Conservation (phyloP, 2,329 filamentous ascomycete species). For the Phialocephala sp. region DNA sequence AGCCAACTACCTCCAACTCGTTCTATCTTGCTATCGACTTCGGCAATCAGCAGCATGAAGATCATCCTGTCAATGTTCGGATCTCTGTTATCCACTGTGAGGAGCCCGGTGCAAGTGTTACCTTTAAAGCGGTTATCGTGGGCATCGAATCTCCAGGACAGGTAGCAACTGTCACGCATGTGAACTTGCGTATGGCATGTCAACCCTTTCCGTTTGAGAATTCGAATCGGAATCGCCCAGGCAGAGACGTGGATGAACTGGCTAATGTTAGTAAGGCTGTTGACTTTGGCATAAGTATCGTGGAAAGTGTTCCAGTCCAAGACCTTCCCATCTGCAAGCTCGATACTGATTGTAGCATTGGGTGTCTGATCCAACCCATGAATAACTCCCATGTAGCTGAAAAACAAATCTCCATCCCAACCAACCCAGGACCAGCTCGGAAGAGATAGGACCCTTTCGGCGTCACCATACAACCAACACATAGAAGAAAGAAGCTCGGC, state of each 20-base stretch:
- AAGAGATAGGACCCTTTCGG: neutral
- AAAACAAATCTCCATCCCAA: neutral
- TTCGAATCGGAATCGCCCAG: neutral
- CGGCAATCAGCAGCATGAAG: neutral
- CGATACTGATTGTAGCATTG: neutral
- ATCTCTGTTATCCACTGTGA: neutral
- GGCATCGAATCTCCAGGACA: neutral
- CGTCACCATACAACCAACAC: neutral
- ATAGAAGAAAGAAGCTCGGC: neutral
- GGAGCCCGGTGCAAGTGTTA: neutral
- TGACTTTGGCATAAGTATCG: neutral
- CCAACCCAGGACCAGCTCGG: slow-evolving; percentile 10
- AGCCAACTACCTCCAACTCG: neutral
- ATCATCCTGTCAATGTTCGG: slow-evolving; percentile 1
- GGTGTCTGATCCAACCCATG: neutral
- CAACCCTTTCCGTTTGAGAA: neutral
- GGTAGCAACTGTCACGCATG: neutral
- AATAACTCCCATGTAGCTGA: neutral
- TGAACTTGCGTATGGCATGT: neutral
- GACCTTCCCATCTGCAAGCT: neutral
- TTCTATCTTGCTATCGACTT: slow-evolving; percentile 4
- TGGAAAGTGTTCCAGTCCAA: neutral
- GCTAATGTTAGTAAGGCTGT: neutral
- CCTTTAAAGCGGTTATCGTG: neutral
- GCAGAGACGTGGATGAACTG: slow-evolving; percentile 5